Base-by-base conservation (phyloP, 2,329 filamentous ascomycete genomes). In the Torrubiellomyces zombiae region DNA sequence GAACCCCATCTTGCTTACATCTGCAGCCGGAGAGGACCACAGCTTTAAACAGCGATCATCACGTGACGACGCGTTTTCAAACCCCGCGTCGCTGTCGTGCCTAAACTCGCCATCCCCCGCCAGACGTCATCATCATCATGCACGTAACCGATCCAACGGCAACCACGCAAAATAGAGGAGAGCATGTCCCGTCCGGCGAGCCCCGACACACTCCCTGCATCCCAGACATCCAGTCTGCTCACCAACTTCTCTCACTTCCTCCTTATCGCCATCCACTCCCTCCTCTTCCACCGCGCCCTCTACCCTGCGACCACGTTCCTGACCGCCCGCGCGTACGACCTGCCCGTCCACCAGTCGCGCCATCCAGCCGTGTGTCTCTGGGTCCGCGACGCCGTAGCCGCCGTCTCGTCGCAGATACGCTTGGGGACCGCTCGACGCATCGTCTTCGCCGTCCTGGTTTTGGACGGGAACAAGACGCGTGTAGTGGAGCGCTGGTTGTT, bases 291-390 rank as follows among this genome's bases (percentile, higher is more conserved):
- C 42, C 78, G 85, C 38, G 51, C 53, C 31, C 69, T 93, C 42
- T 94, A 94, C 50, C 82, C 85, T 0, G 50, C 56, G 24, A 53
- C 67, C 15, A 80, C 81, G 18, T 94, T 93, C 53, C 66, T 86
- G 29, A 70, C 75, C 20, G 68, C 75, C 19, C 69, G 76, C 34
- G 82, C 80, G 40, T 85, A 85, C 60, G 83, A 86, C 53, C 73
- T 82, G 30, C 67, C 81, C 16, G 76, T 91, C 22, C 75, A 78
- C 39, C 83, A 93, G 47, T 86, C 72, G 31, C 76, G 83, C 29
- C 83, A 93, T 49, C 81, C 85, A 0, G 68, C 69, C 38, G 77
- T 93, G 35, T 91, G 81, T 60, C 58, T 70, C 40, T 94, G 85
- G 78, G 72, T 93, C 50, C 68, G 63, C 43, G 78, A 89, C 46